These are phyloP conservation scores for Tylopilus sp. DNA, from an alignment of 768 basidiomycete species.

Conservation along the genomic window DNA sequence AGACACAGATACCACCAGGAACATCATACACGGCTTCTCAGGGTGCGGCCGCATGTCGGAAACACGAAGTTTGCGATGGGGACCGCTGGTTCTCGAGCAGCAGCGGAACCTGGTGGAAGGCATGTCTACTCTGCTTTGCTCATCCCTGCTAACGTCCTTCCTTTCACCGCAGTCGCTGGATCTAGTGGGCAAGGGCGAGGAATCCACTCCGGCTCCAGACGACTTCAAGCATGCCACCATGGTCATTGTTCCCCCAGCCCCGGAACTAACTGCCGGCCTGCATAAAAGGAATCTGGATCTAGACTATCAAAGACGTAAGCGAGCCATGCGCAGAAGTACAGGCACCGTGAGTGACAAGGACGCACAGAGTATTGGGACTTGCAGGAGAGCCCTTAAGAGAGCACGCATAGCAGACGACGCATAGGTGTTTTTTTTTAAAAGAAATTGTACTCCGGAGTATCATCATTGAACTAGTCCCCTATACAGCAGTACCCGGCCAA, in stretches of 20 bases:
- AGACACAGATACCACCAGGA: slow-evolving; percentile 80
- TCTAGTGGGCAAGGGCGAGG: slow-evolving; percentile 65
- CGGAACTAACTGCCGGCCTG: slow-evolving; percentile 68
- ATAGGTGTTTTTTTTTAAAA: slow-evolving; percentile 36
- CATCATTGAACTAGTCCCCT: neutral
- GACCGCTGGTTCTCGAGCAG: slow-evolving; percentile 83
- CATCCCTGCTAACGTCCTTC: slow-evolving; percentile 3
- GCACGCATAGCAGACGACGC: slow-evolving; percentile 67
- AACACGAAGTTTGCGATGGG: slow-evolving; percentile 70
- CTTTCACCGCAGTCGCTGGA: slow-evolving; percentile 63
- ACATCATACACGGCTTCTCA: slow-evolving; percentile 82
- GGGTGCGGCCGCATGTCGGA: slow-evolving; percentile 50
- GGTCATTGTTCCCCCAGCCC: slow-evolving; percentile 72
- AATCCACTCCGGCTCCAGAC: slow-evolving; percentile 57
- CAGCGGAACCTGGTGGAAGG: slow-evolving; percentile 75
- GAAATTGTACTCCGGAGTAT: slow-evolving; percentile 8
- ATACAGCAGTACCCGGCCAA: neutral
- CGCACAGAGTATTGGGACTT: slow-evolving; percentile 41
- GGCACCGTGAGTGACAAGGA: slow-evolving; percentile 77
- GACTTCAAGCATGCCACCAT: slow-evolving; percentile 69
- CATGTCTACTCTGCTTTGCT: slow-evolving; percentile 23
- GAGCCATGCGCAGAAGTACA: slow-evolving; percentile 59
- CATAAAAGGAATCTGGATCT: slow-evolving; percentile 76
- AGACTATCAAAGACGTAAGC: slow-evolving; percentile 77
- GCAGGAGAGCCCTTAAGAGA: slow-evolving; percentile 65